Base-by-base conservation (phyloP, 768 basidiomycete genomes). In the Leccinum sublutescens region DNA sequence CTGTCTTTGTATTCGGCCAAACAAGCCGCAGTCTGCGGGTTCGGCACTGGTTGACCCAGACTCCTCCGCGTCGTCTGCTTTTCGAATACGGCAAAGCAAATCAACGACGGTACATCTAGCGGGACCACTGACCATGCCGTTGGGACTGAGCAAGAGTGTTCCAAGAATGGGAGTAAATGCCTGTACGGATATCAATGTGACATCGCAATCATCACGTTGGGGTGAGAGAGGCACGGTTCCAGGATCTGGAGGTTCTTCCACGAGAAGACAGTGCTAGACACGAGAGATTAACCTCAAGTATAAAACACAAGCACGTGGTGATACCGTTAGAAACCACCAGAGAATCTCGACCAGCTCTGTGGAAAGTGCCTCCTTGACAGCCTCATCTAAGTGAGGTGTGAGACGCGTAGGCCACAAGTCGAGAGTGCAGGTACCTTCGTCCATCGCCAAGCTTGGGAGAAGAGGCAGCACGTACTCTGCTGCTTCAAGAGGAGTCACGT, bases 381-480 rank as follows among this genome's bases (percentile, higher is more conserved):
- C 72, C 68, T 96, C 94, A 60, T 96, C 94, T 93, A 67, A 34
- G 59, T 50, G 36, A 62, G 45, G 51, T 33, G 57, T 65, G 9
- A 71, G 57, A 56, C 33, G 48, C 1, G 43, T 17, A 34, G 17
- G 43, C 8, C 14, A 25, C 48, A 50, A 47, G 61, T 55, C 36
- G 55, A 33, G 52, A 34, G 59, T 29, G 55, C 1, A 29, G 73
- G 47, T 62, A 92, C 93, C 93, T 71, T 92, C 86, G 68, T 95
- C 93, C 74, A 89, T 85, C 9, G 92, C 92, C 29, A 98, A 83
- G 47, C 82, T 83, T 53, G 83, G 88, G 57, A 98, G 82, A n/a
- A 97, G 83, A 1, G 95, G 95, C 19, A 96, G 77, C 57, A 98
- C 92, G 69, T 96, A 98, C 72, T 94, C 91, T 65, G 93, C 86